A percentile compares a stretch with the other conserved stretches of the same genome.
Conservation (phyloP, 495 filamentous ascomycete genomes). For the Xylaria flabelliformis region DNA sequence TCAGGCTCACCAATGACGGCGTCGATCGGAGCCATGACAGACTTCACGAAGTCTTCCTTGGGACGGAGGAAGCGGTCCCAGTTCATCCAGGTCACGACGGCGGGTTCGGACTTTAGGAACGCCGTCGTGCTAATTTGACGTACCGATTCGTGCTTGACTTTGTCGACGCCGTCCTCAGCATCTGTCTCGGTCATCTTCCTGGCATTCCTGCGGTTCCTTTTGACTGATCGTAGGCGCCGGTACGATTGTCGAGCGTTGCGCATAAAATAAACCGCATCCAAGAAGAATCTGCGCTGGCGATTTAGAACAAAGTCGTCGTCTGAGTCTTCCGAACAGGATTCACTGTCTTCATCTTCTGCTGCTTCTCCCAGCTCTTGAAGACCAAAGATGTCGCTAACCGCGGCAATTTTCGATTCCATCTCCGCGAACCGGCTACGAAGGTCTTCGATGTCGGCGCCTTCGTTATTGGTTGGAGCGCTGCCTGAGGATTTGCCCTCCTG, state of each 20-base stretch:
- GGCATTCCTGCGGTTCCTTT: fast-evolving
- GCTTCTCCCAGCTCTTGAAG: background rate
- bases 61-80: background rate
- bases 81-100: background rate
- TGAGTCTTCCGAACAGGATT: background rate
- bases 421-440: background rate
- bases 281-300: background rate
- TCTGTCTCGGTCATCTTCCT: no score
- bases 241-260: background rate
- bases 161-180: no score
- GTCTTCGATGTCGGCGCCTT: background rate
- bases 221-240: background rate
- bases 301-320: background rate
- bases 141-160: background rate
- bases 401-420: background rate
- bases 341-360: background rate
- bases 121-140: background rate
- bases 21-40: background rate
- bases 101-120: background rate
- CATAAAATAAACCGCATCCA: background rate
- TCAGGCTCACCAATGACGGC: background rate
- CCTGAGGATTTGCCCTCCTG: background rate
- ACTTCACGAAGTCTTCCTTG: background rate
- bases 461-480: background rate
- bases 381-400: background rate